Evolutionary conservation across 805 yeast genomes (phyloP).

Genomic region (Candida easanensis): DNA sequence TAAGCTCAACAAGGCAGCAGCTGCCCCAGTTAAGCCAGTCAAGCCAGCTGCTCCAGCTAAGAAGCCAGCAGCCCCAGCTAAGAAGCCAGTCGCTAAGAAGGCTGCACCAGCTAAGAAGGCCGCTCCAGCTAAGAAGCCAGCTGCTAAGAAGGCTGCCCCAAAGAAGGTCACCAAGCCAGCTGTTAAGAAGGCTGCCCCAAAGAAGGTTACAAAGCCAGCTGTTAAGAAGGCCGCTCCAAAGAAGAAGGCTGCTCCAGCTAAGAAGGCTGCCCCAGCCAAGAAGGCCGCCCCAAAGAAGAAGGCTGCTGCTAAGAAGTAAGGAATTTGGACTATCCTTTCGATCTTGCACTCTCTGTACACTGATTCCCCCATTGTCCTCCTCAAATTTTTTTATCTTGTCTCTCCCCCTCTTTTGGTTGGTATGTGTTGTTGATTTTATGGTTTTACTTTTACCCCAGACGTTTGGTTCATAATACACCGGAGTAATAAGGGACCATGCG

Average conservation of each 20-base stretch:
- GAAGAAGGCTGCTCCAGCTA: slow-evolving; percentile 11
- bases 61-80: slow-evolving; percentile 29
- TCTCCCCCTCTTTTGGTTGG: slow-evolving; percentile 2
- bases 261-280: slow-evolving; percentile 17
- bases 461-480: slow-evolving; percentile 1
- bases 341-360: neutral
- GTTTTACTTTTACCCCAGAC: slow-evolving; percentile 1
- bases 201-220: slow-evolving; percentile 5
- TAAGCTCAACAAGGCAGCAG: slow-evolving; percentile 43
- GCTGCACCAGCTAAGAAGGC: slow-evolving; percentile 25
- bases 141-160: slow-evolving; percentile 31
- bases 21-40: slow-evolving; percentile 4
- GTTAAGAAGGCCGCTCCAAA: slow-evolving; percentile 10
- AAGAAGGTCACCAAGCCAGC: slow-evolving; percentile 28
- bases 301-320: slow-evolving; percentile 7
- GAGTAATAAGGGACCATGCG: neutral
- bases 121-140: slow-evolving; percentile 29
- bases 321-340: neutral
- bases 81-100: slow-evolving; percentile 32
- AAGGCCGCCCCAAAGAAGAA: neutral
- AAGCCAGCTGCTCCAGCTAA: slow-evolving; percentile 30
- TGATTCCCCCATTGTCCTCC: neutral
- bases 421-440: slow-evolving; percentile 4
- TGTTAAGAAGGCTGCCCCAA: slow-evolving; percentile 29
- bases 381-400: slow-evolving; percentile 1